phyloP scores from a whole-genome alignment of 2,329 filamentous ascomycete genomes.

The Teratosphaeria viscida region DNA sequence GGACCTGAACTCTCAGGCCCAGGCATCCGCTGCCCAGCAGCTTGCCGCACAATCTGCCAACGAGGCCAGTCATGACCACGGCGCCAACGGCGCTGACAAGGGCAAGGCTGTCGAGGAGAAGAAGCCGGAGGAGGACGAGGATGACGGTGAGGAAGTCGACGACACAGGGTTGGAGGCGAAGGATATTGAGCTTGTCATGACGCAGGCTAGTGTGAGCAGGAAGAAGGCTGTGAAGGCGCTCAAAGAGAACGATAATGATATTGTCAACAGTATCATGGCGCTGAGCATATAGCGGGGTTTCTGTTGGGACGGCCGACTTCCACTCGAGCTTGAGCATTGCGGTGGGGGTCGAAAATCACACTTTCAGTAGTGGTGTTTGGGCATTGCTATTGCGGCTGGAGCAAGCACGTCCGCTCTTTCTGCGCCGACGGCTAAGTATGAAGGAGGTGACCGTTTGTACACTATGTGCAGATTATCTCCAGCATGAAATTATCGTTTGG shows the following conservation, averaged over 20 bases:
- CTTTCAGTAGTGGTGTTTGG: background rate
- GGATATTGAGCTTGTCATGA: slow-evolving; percentile 99
- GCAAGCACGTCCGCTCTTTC: background rate
- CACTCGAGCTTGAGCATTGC: background rate
- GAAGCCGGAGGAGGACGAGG: slow-evolving; percentile 61
- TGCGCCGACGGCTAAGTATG: background rate
- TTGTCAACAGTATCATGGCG: slow-evolving; percentile 99
- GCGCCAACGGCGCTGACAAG: slow-evolving; percentile 69
- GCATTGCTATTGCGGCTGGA: background rate
- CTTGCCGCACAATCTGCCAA: slow-evolving; percentile 64
- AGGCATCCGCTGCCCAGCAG: slow-evolving; percentile 91
- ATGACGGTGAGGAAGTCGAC: slow-evolving; percentile 92
- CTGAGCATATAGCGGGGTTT: slow-evolving; percentile 44
- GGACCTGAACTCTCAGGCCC: slow-evolving; percentile 96
- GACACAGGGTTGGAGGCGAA: slow-evolving; percentile 92
- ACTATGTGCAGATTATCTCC: background rate
- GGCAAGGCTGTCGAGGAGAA: slow-evolving; percentile 58
- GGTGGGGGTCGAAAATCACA: background rate
- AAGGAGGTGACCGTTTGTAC: background rate
- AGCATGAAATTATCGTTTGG: background rate
- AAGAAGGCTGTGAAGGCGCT: slow-evolving; percentile 99
- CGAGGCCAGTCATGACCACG: slow-evolving; percentile 65
- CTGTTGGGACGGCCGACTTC: background rate
- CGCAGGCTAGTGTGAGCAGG: slow-evolving; percentile 88
- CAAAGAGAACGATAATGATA: slow-evolving; percentile 99